phyloP scores from a whole-genome alignment of 345 rosid species.

The Populus simonii region DNA sequence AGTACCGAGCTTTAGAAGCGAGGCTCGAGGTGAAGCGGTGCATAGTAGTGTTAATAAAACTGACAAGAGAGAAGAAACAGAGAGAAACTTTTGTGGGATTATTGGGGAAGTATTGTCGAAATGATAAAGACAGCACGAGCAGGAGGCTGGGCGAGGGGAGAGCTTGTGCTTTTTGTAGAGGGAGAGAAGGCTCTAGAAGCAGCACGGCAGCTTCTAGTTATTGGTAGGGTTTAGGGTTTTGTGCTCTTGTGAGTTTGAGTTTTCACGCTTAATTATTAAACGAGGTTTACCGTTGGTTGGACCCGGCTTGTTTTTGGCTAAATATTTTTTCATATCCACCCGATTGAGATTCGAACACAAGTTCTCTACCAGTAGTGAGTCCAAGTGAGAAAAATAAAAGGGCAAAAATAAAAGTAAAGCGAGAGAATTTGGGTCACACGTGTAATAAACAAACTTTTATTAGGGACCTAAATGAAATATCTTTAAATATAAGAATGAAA shows the following conservation, averaged over 20 bases:
- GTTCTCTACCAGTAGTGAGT: background rate
- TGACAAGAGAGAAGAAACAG: background rate
- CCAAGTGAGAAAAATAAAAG: background rate
- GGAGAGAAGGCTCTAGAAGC: conserved; percentile 55
- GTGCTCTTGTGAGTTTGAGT: background rate
- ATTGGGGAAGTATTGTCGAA: background rate
- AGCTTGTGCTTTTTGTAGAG: conserved; percentile 4
- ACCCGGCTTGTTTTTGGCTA: background rate
- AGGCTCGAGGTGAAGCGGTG: conserved; percentile 62
- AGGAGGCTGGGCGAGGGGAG: background rate
- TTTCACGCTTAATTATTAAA: background rate
- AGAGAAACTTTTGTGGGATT: background rate
- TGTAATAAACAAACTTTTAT: too few species aligned
- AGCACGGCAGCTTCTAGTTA: conserved; percentile 15
- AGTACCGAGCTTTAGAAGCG: conserved; percentile 59
- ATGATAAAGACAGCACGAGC: background rate
- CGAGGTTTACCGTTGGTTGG: background rate
- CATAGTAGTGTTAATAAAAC: conserved; percentile 27
- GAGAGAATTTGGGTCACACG: background rate
- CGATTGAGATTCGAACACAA: background rate
- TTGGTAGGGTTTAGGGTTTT: conserved; percentile 64
- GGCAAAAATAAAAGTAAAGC: background rate
- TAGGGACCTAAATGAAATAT: background rate
- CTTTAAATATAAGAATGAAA: background rate
- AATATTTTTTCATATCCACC: background rate